Conservation (phyloP, 495 filamentous ascomycete species). For the Schizothecium vesticola region DNA sequence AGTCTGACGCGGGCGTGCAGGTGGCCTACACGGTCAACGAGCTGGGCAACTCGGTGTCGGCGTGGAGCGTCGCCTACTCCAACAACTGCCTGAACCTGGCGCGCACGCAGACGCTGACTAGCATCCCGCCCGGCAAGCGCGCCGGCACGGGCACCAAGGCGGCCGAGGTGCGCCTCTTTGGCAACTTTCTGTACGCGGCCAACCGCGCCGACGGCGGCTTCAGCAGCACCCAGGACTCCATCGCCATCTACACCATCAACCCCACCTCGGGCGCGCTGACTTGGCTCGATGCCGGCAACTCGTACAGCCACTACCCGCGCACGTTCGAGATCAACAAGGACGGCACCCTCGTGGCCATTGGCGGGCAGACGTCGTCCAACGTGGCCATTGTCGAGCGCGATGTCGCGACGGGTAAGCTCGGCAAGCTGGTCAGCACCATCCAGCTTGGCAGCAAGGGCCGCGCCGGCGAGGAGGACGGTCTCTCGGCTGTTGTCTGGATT, state of each 20-base stretch:
- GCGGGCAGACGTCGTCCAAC: conserved; percentile 55
- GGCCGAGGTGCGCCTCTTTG: conserved; percentile 37
- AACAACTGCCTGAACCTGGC: conserved; percentile 30
- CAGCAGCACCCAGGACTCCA: conserved; percentile 35
- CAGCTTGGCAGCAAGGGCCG: conserved; percentile 36
- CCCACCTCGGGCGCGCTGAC: conserved; percentile 28
- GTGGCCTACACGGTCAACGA: conserved; percentile 44
- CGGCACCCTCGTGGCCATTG: conserved; percentile 58
- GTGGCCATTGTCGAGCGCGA: conserved; percentile 58
- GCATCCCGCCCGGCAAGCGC: conserved; percentile 29
- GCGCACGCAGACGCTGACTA: conserved; percentile 34
- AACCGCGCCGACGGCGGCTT: conserved; percentile 43
- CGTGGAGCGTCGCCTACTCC: conserved; percentile 38
- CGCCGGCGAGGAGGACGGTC: conserved; percentile 41
- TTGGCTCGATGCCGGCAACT: conserved; percentile 36
- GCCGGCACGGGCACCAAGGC: conserved; percentile 38
- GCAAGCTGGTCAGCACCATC: conserved; percentile 40
- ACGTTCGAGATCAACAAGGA: conserved; percentile 60
- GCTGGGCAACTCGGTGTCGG: conserved; percentile 43
- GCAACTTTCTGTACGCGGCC: conserved; percentile 38
- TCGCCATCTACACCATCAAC: conserved; percentile 35
- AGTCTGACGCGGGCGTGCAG: conserved; percentile 25
- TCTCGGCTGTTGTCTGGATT: conserved; percentile 42
- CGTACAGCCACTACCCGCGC: conserved; percentile 45
- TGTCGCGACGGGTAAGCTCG: conserved; percentile 49